Percentiles rank a stretch among this genome's conserved stretches.
phyloP scores from a whole-genome alignment of 495 filamentous ascomycete species.

The Tuber umbilicatum region DNA sequence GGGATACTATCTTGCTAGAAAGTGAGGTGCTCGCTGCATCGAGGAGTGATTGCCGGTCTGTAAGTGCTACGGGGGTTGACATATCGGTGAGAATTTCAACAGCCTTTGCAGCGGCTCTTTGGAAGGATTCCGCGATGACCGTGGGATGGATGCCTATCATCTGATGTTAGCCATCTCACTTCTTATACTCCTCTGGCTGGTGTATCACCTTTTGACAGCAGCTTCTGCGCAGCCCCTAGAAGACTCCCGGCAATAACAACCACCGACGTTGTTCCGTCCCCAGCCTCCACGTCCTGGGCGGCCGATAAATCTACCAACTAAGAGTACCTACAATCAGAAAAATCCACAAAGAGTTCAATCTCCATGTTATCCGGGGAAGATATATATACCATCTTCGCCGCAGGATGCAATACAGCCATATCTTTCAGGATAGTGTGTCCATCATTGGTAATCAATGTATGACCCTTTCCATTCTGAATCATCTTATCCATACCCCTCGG shows the following conservation, averaged over 20 bases:
- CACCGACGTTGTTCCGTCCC: constrained; percentile 96
- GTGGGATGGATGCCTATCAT: constrained; percentile 77
- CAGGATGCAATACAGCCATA: constrained; percentile 98
- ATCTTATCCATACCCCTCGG: constrained; percentile 95
- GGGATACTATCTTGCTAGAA: constrained; percentile 96
- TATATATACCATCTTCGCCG: constrained; percentile 71
- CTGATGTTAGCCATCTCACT: constrained; percentile 6
- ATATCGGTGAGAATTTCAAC: constrained; percentile 89
- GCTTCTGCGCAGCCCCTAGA: constrained; percentile 82
- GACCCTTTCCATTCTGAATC: constrained; percentile 93
- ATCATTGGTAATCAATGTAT: constrained; percentile 98
- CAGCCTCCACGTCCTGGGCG: constrained; percentile 96
- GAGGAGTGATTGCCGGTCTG: constrained; percentile 80
- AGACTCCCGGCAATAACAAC: constrained; percentile 95
- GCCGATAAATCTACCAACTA: constrained; percentile 85
- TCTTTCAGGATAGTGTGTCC: constrained; percentile 97
- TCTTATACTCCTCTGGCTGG: neutral
- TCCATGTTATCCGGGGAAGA: neutral
- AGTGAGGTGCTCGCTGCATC: constrained; percentile 96
- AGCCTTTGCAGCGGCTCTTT: constrained; percentile 79
- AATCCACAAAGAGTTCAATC: neutral
- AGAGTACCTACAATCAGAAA: constrained; percentile 23
- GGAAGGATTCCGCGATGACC: constrained; percentile 95
- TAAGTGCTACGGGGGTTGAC: constrained; percentile 86
- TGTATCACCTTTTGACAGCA: constrained; percentile 67